Evolutionary conservation across 2,329 filamentous ascomycete genomes (phyloP), one percentile per base, ranked within the genome.

Genomic region (Clarireedia sp.): DNA sequence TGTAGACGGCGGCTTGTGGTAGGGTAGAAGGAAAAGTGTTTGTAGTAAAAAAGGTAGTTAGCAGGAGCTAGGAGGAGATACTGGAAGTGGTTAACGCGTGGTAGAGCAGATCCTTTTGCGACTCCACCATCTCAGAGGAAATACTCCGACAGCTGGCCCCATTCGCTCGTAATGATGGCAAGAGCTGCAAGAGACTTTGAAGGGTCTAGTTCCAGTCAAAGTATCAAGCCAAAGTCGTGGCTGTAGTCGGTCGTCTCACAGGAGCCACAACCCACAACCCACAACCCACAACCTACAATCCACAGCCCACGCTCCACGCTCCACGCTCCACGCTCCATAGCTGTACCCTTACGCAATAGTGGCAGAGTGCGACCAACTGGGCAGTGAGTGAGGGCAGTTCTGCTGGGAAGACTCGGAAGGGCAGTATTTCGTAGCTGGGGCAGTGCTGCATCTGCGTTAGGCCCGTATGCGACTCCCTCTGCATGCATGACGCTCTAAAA

Each of bases 31-130:
- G 37, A 43, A 21, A 14, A 26, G 38, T 54, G 40, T 41, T 24
- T 36, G n/a, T 41, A 54, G 16, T 24, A 44, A 43, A 43, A 21
- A 21, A 43, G 10, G 29, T 33, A 33, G 29, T 21, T 21, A 12
- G 23, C 26, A 43, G 24, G 50, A 29, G 37, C 46, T 44, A 50
- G 46, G 46, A 55, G 46, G 24, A 50, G 46, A 55, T 50, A 55
- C 52, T 50, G 7, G 29, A 55, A 44, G 37, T 29, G 36, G 52
- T 38, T 12, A 55, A 44, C 16, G 24, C 36, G 17, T 19, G 23
- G 19, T 23, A 21, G 26, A 36, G 45, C 29, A 37, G 49, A 37
- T 43, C 40, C 36, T 24, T 17, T 48, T 44, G 19, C n/a, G 33
- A 40, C 38, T 33, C 38, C 44, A 54, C 45, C 45, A 43, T 49